Evolutionary conservation across 805 yeast genomes (phyloP), one percentile per base, ranked within the genome.

Genomic region (Teunomyces barrocoloradensis): DNA sequence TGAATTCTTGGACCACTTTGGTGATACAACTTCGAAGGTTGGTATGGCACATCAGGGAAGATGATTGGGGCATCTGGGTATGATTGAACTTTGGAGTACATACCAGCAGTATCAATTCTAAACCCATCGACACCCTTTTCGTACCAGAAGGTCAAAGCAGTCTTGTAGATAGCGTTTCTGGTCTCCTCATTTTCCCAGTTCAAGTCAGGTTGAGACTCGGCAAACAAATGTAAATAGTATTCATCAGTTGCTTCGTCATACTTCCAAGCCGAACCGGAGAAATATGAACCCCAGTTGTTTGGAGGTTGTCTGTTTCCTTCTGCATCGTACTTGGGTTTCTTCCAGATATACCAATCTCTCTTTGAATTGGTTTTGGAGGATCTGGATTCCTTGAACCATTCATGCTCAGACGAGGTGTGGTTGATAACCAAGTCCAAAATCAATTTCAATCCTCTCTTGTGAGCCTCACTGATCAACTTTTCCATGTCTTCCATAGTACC

Each of bases 271-370:
- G 78, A 65, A 3, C 80, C 82, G 10, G 77, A 71, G 58, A 80
- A 80, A 53, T 61, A 64, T 5, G 82, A 72, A 29, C 58, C 53
- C 84, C 84, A 80, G 62, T 80, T 80, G 63, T 75, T 80, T 17
- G 84, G 83, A 6, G 82, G 81, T 17, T 63, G 71, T 53, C 81
- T 71, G 45, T 69, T 69, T 13, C 83, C 82, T 9, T 69, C 57
- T n/a, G 58, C 64, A 49, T 75, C 79, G 56, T 65, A 72, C 45
- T 60, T 69, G 29, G 80, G 73, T 23, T 77, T 74, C 52, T 69
- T 75, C 85, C 85, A 80, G 51, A 78, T 68, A 63, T 78, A 79
- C 83, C 84, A 80, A 60, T 81, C 82, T 56, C 85, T 71, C 64
- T 80, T 79, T 5, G 82, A 75, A 59, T 75, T 78, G 42, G 69